Conservation (phyloP, 2,329 filamentous ascomycete species). For the Alternaria solani region DNA sequence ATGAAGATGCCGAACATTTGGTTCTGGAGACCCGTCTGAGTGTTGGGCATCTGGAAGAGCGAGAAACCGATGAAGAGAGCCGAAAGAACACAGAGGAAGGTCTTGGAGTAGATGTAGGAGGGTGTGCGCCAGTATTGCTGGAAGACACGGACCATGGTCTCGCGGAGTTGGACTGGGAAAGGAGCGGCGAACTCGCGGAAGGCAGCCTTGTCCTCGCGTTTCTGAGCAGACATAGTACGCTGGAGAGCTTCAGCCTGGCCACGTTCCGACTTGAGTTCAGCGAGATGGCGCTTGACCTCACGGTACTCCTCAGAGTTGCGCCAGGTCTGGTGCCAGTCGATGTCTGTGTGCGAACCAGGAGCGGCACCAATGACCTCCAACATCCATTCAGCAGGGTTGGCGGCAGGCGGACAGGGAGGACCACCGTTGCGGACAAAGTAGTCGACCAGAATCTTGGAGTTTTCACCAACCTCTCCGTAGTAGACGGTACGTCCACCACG, state of each 20-base stretch:
- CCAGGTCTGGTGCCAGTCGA: constrained; percentile 62
- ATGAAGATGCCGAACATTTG: constrained; percentile 89
- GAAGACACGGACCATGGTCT: constrained; percentile 78
- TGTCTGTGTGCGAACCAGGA: constrained; percentile 58
- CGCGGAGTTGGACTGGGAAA: constrained; percentile 71
- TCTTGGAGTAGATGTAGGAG: constrained; percentile 87
- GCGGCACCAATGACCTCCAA: constrained; percentile 64
- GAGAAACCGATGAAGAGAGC: constrained; percentile 84
- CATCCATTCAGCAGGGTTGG: constrained; percentile 88
- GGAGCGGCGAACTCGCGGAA: constrained; percentile 84
- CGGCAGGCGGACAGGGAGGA: constrained; percentile 68
- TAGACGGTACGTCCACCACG: constrained; percentile 81
- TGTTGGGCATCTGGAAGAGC: constrained; percentile 76
- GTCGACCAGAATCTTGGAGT: constrained; percentile 70
- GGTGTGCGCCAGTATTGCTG: constrained; percentile 93
- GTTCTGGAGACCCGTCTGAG: constrained; percentile 81
- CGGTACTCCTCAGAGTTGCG: constrained; percentile 57
- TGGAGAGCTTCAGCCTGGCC: constrained; percentile 41
- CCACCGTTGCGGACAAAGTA: constrained; percentile 82
- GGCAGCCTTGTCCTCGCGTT: constrained; percentile 59
- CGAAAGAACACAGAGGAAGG: constrained; percentile 69
- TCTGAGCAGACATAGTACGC: constrained; percentile 52
- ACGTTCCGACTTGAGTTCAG: constrained; percentile 54
- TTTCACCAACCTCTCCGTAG: constrained; percentile 79
- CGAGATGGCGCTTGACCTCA: constrained; percentile 57